Percentiles rank a stretch among this genome's conserved stretches.
Evolutionary conservation across 768 basidiomycete species (phyloP).

Genomic region (Calocybe gangraenosa): DNA sequence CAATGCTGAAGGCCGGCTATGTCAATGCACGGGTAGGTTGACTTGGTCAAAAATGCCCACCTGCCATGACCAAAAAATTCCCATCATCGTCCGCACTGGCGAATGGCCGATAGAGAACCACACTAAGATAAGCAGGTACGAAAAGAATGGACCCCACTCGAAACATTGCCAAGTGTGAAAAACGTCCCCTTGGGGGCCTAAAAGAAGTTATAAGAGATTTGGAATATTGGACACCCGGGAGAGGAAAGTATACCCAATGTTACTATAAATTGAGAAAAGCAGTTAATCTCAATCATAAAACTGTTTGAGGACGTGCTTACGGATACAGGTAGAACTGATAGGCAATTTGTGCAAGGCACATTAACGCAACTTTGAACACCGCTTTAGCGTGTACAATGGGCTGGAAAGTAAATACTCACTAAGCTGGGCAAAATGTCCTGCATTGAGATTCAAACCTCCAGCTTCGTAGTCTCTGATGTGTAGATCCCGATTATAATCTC

Average conservation of each 20-base stretch:
- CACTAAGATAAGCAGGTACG: slow-evolving; percentile 84
- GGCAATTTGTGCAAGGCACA: slow-evolving; percentile 91
- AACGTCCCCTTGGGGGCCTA: slow-evolving; percentile 77
- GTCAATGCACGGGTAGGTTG: slow-evolving; percentile 8
- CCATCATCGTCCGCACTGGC: slow-evolving; percentile 68
- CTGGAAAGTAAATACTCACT: slow-evolving; percentile 43
- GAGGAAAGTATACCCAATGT: slow-evolving; percentile 50
- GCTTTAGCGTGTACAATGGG: slow-evolving; percentile 1
- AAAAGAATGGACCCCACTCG: slow-evolving; percentile 82
- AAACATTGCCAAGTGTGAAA: slow-evolving; percentile 87
- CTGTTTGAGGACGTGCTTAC: slow-evolving; percentile 36
- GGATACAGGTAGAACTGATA: slow-evolving; percentile 92
- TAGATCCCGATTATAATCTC: slow-evolving; percentile 4
- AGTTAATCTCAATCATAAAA: not conserved
- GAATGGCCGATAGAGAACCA: slow-evolving; percentile 69
- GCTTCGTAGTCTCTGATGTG: slow-evolving; percentile 62
- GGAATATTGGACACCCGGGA: not conserved
- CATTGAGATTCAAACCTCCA: slow-evolving; percentile 89
- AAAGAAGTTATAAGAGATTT: slow-evolving; percentile 5
- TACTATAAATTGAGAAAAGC: slow-evolving; percentile 31
- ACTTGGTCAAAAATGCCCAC: slow-evolving; percentile 35
- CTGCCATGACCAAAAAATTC: slow-evolving; percentile 77
- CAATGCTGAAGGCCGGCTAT: slow-evolving; percentile 41
- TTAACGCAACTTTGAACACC: slow-evolving; percentile 64
- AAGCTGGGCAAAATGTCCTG: slow-evolving; percentile 88